Percentiles rank a stretch among this genome's conserved stretches.
These are phyloP conservation scores for Ogataea kodamae DNA, from an alignment of 805 yeast genomes.

Conservation along the genomic window DNA sequence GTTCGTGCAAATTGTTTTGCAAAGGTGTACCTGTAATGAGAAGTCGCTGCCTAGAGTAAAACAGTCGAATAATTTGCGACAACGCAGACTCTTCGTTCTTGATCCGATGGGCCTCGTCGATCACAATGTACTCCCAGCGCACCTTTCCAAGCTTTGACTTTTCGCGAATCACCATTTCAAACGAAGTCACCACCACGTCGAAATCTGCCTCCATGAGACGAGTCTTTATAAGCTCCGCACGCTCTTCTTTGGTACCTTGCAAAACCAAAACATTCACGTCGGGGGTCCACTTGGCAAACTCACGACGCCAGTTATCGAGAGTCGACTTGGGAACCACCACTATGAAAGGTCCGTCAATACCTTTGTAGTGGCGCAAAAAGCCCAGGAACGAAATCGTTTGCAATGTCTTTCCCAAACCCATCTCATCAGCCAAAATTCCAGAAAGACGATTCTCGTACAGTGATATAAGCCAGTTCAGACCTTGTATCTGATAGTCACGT, in stretches of 20 bases:
- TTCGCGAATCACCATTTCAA: conserved; percentile 90
- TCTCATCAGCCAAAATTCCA: conserved; percentile 95
- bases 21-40: conserved; percentile 95
- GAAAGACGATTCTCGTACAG: conserved; percentile 83
- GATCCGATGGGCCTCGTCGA: conserved; percentile 96
- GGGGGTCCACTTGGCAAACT: conserved; percentile 94
- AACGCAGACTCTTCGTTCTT: conserved; percentile 90
- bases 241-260: conserved; percentile 86
- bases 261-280: conserved; percentile 81
- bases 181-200: conserved; percentile 87
- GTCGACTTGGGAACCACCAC: conserved; percentile 95
- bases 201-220: conserved; percentile 68
- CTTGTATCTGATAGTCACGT: conserved; percentile 92
- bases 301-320: conserved; percentile 93
- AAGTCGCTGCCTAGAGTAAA: conserved; percentile 79
- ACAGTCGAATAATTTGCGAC: conserved; percentile 87
- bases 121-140: conserved; percentile 89
- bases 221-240: conserved; percentile 57
- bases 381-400: conserved; percentile 94
- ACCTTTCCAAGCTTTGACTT: conserved; percentile 75
- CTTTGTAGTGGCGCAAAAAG: conserved; percentile 71
- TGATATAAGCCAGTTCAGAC: conserved; percentile 90
- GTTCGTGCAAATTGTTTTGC: conserved; percentile 90
- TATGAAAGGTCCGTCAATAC: conserved; percentile 84
- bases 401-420: conserved; percentile 96